A percentile compares a stretch with the other conserved stretches of the same genome.
These are phyloP conservation scores for Sugiyamaella sp. DNA, from an alignment of 1,139 yeast species.

Conservation along the genomic window DNA sequence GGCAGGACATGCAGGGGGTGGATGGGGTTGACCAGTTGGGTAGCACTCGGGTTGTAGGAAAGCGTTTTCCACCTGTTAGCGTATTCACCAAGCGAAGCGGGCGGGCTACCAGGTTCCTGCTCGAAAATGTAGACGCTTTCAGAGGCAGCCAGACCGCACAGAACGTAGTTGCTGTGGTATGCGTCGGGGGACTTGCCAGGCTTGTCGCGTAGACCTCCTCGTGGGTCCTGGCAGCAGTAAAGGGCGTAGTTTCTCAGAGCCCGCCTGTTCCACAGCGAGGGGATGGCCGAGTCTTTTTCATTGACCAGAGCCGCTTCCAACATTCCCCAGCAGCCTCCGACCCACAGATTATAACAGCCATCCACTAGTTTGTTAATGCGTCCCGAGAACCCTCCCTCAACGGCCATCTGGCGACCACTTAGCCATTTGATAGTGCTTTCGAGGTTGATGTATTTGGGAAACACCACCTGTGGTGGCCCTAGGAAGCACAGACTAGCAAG, in stretches of 20 bases:
- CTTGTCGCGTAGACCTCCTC: constrained; percentile 85
- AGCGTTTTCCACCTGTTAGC: constrained; percentile 37
- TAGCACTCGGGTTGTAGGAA: constrained; percentile 26
- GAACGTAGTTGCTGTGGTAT: constrained; percentile 86
- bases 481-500: constrained; percentile 67
- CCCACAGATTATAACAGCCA: constrained; percentile 96
- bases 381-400: constrained; percentile 89
- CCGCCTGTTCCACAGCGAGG: constrained; percentile 50
- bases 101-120: constrained; percentile 30
- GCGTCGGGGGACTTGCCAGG: constrained; percentile 83
- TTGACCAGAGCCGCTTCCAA: constrained; percentile 54
- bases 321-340: constrained; percentile 75
- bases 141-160: constrained; percentile 73
- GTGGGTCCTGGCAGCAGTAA: constrained; percentile 69
- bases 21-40: constrained; percentile 43
- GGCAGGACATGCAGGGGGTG: constrained; percentile 75
- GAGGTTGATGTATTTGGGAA: constrained; percentile 37
- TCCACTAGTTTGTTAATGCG: constrained; percentile 93
- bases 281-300: constrained; percentile 10
- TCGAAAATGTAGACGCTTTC: constrained; percentile 54
- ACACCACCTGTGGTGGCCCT: constrained; percentile 42
- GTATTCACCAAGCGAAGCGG: constrained; percentile 32
- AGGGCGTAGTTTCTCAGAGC: constrained; percentile 68
- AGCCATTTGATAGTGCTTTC: constrained; percentile 57
- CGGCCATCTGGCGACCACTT: constrained; percentile 61